A percentile compares a stretch with the other conserved stretches of the same genome.
Conservation (phyloP, 352 stramenopile species). For the Nothophytophthora sp. region DNA sequence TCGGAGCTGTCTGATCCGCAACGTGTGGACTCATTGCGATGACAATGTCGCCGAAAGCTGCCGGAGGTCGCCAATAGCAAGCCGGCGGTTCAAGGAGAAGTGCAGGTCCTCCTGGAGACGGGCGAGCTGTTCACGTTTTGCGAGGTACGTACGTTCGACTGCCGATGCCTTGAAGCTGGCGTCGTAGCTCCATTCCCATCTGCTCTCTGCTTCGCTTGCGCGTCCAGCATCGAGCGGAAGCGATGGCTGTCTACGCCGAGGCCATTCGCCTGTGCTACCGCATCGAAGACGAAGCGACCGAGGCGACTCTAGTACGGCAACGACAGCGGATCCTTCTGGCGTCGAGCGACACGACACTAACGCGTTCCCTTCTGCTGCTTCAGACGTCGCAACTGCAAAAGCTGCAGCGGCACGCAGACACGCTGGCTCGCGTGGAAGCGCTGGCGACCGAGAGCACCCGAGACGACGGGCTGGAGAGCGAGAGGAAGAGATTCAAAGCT, state of each 20-base stretch:
- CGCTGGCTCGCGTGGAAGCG: constrained; percentile 22
- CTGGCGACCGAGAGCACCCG: constrained; percentile 10
- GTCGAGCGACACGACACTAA: background rate
- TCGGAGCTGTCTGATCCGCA: background rate
- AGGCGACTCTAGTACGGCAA: constrained; percentile 35
- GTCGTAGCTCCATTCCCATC: background rate
- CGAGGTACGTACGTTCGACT: constrained; percentile 32
- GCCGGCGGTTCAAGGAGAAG: constrained; percentile 37
- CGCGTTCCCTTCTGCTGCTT: background rate
- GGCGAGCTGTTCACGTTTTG: constrained; percentile 35
- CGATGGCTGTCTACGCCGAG: constrained; percentile 32
- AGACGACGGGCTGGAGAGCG: constrained; percentile 27
- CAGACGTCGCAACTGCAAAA: constrained; percentile 44
- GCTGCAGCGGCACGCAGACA: constrained; percentile 38
- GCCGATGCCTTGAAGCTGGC: constrained; percentile 36
- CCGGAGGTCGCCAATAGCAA: constrained; percentile 30
- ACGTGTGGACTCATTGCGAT: background rate
- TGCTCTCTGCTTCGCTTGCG: too few relatives aligned
- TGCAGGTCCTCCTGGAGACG: constrained; percentile 47
- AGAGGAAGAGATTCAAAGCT: constrained; percentile 21
- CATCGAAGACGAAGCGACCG: constrained; percentile 46
- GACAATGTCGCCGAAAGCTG: constrained; percentile 12
- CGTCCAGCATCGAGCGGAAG: constrained; percentile 37
- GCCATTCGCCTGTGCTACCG: constrained; percentile 49
- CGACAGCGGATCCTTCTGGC: background rate